These are phyloP conservation scores for Saccharomycopsis hybrid DNA, from an alignment of 1,139 yeast genomes.

Conservation along the genomic window DNA sequence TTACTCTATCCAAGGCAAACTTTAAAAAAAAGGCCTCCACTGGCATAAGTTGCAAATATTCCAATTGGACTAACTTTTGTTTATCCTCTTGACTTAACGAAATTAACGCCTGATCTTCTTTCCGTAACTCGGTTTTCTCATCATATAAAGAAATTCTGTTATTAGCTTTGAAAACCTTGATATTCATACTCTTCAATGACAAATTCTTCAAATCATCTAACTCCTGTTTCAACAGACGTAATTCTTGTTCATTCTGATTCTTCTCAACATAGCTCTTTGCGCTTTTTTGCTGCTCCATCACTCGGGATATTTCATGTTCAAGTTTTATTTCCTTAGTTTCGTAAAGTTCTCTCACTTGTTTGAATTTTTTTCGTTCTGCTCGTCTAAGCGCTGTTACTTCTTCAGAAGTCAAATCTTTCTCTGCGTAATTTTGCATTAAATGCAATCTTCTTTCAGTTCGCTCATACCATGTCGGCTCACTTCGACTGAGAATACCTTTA, in stretches of 20 bases:
- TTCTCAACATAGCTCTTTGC: neutral
- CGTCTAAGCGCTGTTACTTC: conserved; percentile 73
- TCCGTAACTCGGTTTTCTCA: neutral
- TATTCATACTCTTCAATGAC: neutral
- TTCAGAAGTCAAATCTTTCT: conserved; percentile 45
- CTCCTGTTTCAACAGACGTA: neutral
- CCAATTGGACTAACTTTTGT: conserved; percentile 40
- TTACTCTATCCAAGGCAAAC: conserved; percentile 1
- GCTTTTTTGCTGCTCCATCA: conserved; percentile 26
- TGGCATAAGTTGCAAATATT: conserved; percentile 67
- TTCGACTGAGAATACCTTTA: conserved; percentile 80
- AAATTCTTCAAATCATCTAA: neutral
- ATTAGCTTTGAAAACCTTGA: conserved; percentile 21
- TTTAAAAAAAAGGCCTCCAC: conserved; percentile 65
- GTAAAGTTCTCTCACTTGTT: conserved; percentile 39
- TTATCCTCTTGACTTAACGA: conserved; percentile 37
- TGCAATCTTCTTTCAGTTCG: conserved; percentile 54
- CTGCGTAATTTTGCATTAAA: conserved; percentile 27
- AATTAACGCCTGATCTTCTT: conserved; percentile 22
- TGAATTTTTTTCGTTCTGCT: conserved; percentile 65
- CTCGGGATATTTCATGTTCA: conserved; percentile 28
- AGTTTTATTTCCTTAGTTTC: conserved; percentile 30
- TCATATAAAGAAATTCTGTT: conserved; percentile 11
- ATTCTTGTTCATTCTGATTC: neutral
- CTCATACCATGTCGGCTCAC: conserved; percentile 84